Base-by-base conservation (phyloP, 2,329 filamentous ascomycete genomes). In the Aspergillus persii region DNA sequence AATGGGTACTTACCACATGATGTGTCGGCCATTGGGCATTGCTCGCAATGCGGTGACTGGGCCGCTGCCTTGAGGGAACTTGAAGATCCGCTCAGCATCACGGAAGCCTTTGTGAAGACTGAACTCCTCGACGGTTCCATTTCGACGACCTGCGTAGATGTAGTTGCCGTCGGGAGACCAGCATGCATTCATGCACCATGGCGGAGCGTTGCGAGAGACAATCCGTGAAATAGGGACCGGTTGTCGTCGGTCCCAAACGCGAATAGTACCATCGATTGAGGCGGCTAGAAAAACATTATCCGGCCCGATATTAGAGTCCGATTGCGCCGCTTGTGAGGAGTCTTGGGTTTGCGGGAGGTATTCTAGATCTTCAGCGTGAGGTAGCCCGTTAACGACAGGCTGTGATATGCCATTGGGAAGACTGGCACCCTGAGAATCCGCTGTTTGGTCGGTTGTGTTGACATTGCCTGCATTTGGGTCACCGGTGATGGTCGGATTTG, bases 151-250 rank as follows among this genome's bases (percentile, higher is more conserved):
- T 0, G 90, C 93, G 76, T 96, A 99, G 68, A 99, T 93, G 75
- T 86, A 92, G 76, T 98, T 98, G 12, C 95, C 95, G 72, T 97
- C 91, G 0, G 92, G 92, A 56, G 90, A 94, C 95, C 95, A 99
- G 78, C 92, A 96, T 0, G 92, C 92, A 65, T 91, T 93, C 87
- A 96, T 97, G 75, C 94, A 98, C 94, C 94, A 99, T 0, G 94
- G 95, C 1, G 95, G 94, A 0, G 92, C 90, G 9, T 86, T 85
- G 9, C 87, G 82, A 18, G 90, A 91, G 1, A 83, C 81, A 58
- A 98, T 94, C 30, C 88, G 86, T 2, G 95, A 92, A 1, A 96
- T 83, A 0, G 94, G 89, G 39, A 89, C 84, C 1, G 85, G 84
- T 63, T 90, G 85, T 23, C 95, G 87, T 55, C 79, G 71, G 63